A percentile compares a stretch with the other conserved stretches of the same genome.
Conservation (phyloP, 257 asterid genomes). For the Paulownia fortunei region DNA sequence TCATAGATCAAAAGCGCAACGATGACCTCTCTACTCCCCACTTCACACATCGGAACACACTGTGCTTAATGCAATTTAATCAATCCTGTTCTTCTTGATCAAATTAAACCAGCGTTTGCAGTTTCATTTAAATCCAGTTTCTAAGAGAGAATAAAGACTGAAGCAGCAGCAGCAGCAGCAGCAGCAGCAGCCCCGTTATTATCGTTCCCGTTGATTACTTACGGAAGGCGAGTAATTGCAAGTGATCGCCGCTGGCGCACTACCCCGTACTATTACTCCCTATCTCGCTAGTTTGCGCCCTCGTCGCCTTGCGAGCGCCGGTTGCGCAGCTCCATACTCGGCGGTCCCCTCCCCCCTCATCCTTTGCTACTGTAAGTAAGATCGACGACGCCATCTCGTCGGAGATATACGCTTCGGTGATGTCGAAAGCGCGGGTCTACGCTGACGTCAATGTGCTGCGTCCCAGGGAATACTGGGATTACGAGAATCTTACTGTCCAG, state of each 20-base stretch:
- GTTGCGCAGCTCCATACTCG: constrained; percentile 41
- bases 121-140: background rate
- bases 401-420: constrained; percentile 54
- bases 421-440: constrained; percentile 86
- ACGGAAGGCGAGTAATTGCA: constrained; percentile 1
- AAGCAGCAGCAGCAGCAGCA: too few relatives aligned
- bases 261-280: constrained; percentile 34
- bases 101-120: background rate
- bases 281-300: constrained; percentile 49
- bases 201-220: background rate
- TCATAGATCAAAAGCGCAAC: too few relatives aligned
- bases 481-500: constrained; percentile 73
- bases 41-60: too few relatives aligned
- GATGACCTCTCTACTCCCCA: too few relatives aligned
- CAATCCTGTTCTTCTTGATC: background rate
- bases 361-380: constrained; percentile 15
- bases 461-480: constrained; percentile 88
- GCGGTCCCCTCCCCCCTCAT: constrained; percentile 22
- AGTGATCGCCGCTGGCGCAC: constrained; percentile 51
- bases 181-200: background rate
- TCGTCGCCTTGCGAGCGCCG: constrained; percentile 47
- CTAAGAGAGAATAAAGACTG: background rate
- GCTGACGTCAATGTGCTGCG: constrained; percentile 80
- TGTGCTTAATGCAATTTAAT: background rate
- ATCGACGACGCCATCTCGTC: constrained; percentile 37